A percentile compares a stretch with the other conserved stretches of the same genome.
Conservation (phyloP, 1,139 yeast genomes). For the Pichia sp. region DNA sequence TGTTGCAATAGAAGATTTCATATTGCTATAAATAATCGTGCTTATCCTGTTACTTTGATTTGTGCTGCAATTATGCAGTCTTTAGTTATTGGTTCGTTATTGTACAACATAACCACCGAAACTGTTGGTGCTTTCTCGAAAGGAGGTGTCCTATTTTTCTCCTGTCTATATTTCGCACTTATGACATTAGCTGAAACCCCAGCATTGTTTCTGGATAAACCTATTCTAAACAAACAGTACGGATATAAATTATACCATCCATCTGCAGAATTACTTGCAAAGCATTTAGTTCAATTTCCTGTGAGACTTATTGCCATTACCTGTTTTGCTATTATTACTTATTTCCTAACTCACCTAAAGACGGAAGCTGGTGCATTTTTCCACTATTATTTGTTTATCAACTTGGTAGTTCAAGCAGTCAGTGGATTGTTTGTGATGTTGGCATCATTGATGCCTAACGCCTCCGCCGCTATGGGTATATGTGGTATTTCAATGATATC, state of each 20-base stretch:
- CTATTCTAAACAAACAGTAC: conserved; percentile 42
- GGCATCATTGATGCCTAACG: conserved; percentile 43
- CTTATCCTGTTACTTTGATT: conserved; percentile 42
- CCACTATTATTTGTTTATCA: conserved; percentile 40
- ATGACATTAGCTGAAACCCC: conserved; percentile 42
- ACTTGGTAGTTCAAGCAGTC: conserved; percentile 39
- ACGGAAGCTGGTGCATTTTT: conserved; percentile 42
- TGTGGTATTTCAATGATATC: conserved; percentile 47
- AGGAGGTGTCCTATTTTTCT: conserved; percentile 40
- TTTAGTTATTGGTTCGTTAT: conserved; percentile 39
- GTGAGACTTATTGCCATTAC: conserved; percentile 35
- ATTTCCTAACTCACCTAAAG: conserved; percentile 41
- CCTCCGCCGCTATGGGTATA: conserved; percentile 49
- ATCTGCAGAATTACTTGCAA: conserved; percentile 45
- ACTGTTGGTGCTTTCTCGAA: conserved; percentile 39
- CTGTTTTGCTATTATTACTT: conserved; percentile 37
- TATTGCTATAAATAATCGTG: conserved; percentile 45
- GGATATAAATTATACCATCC: conserved; percentile 43
- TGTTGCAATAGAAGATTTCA: conserved; percentile 47
- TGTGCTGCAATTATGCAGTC: conserved; percentile 47
- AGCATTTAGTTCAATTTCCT: conserved; percentile 40
- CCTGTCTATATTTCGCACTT: conserved; percentile 41
- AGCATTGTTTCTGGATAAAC: conserved; percentile 39
- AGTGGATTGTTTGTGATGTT: conserved; percentile 44
- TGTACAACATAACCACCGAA: conserved; percentile 33